Evolutionary conservation across 345 rosid species (phyloP).

Genomic region (Syzygium jambos): DNA sequence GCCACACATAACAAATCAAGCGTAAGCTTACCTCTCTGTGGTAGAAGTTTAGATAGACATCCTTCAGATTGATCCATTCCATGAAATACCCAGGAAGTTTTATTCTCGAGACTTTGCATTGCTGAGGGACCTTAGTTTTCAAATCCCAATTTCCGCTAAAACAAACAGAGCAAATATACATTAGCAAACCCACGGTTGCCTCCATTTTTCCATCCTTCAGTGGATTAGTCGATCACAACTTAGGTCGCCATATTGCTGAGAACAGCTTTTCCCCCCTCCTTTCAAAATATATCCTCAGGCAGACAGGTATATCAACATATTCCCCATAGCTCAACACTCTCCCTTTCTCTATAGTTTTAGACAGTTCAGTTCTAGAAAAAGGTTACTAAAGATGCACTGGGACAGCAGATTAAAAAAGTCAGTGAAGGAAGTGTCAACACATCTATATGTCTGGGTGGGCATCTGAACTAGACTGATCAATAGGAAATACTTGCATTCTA

Average conservation of each 20-base stretch:
- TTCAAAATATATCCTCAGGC: background rate
- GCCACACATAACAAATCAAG: background rate
- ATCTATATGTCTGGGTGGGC: background rate
- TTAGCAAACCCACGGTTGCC: background rate
- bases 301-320: background rate
- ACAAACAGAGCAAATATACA: background rate
- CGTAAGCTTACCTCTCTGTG: constrained; percentile 40
- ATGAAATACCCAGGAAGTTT: constrained; percentile 70
- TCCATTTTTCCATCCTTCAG: background rate
- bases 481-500: background rate
- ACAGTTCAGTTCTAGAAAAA: background rate
- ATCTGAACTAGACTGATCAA: background rate
- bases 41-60: constrained; percentile 69
- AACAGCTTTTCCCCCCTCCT: background rate
- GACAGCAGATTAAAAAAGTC: background rate
- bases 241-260: background rate
- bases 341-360: background rate
- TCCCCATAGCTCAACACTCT: background rate
- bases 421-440: background rate
- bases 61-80: constrained; percentile 95
- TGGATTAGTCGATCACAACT: background rate
- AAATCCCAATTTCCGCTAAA: constrained; percentile 94
- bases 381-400: background rate
- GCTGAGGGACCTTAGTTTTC: constrained; percentile 84
- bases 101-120: constrained; percentile 57